Evolutionary conservation across 2,329 filamentous ascomycete genomes (phyloP).

Genomic region (Exophiala sideris): DNA sequence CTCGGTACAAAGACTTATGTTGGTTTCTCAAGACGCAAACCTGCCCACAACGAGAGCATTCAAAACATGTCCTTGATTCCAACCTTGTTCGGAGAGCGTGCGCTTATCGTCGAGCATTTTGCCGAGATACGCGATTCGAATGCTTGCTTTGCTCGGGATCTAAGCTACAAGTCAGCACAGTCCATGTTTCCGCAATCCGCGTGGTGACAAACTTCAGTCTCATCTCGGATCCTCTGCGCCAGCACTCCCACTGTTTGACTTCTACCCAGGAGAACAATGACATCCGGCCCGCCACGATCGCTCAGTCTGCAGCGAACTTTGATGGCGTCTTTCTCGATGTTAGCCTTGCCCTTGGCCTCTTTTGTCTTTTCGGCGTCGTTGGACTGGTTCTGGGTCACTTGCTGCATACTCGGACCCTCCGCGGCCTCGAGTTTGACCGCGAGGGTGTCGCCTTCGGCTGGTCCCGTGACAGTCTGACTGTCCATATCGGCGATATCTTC

Average conservation of each 20-base stretch:
- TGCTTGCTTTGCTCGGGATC: slow-evolving; percentile 57
- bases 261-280: slow-evolving; percentile 56
- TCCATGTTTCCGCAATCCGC: slow-evolving; percentile 8
- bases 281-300: slow-evolving; percentile 61
- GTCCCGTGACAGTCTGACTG: slow-evolving; percentile 38
- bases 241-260: slow-evolving; percentile 64
- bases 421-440: slow-evolving; percentile 30
- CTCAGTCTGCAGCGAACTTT: slow-evolving; percentile 62
- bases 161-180: slow-evolving; percentile 32
- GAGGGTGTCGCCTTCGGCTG: slow-evolving; percentile 28
- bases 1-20: not conserved
- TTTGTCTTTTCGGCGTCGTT: slow-evolving; percentile 38
- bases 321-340: slow-evolving; percentile 52
- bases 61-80: slow-evolving; percentile 70
- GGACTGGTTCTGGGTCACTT: slow-evolving; percentile 23
- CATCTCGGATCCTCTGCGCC: slow-evolving; percentile 59
- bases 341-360: slow-evolving; percentile 61
- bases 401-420: slow-evolving; percentile 22
- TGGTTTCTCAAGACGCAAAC: not conserved
- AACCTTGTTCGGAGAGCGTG: slow-evolving; percentile 66
- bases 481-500: slow-evolving; percentile 33
- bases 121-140: slow-evolving; percentile 77
- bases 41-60: slow-evolving; percentile 63
- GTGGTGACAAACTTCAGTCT: slow-evolving; percentile 33
- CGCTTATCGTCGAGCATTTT: slow-evolving; percentile 69